A percentile compares a stretch with the other conserved stretches of the same genome.
phyloP scores from a whole-genome alignment of 225 moss, liverwort and hornwort species.

The Marchantia polymorpha region DNA sequence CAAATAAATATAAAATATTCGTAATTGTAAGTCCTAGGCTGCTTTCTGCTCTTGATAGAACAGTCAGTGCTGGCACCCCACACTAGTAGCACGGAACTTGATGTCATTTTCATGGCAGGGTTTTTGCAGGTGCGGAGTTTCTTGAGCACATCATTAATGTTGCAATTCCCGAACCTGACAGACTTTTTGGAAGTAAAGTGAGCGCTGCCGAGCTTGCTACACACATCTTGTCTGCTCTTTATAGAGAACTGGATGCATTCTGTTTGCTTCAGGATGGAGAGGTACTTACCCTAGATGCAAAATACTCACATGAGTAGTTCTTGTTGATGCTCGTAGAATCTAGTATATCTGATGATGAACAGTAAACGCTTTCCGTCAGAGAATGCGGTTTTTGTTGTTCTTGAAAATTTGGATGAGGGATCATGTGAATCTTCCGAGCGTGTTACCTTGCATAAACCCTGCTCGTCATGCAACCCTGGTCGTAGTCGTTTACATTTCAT shows the following conservation, averaged over 20 bases:
- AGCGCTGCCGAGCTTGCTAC: conserved; percentile 79
- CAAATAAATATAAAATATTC: no score
- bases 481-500: no score
- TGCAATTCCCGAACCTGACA: conserved; percentile 71
- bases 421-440: no score
- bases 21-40: no score
- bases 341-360: no score
- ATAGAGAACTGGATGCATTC: conserved; percentile 75
- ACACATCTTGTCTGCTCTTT: conserved; percentile 81
- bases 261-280: conserved; percentile 91
- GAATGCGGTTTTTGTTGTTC: no score
- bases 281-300: conserved; percentile 37
- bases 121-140: conserved; percentile 93
- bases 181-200: conserved; percentile 49
- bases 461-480: no score
- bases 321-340: no score
- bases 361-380: no score
- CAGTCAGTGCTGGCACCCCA: background rate
- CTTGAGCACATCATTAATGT: conserved; percentile 73
- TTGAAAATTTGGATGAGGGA: no score
- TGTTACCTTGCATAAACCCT: no score
- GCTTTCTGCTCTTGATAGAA: background rate
- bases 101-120: conserved; percentile 52
- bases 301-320: no score
- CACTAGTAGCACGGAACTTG: background rate